Evolutionary conservation across 2,329 filamentous ascomycete species (phyloP), one percentile per base, ranked within the genome.

Genomic region (Coniella vitis): DNA sequence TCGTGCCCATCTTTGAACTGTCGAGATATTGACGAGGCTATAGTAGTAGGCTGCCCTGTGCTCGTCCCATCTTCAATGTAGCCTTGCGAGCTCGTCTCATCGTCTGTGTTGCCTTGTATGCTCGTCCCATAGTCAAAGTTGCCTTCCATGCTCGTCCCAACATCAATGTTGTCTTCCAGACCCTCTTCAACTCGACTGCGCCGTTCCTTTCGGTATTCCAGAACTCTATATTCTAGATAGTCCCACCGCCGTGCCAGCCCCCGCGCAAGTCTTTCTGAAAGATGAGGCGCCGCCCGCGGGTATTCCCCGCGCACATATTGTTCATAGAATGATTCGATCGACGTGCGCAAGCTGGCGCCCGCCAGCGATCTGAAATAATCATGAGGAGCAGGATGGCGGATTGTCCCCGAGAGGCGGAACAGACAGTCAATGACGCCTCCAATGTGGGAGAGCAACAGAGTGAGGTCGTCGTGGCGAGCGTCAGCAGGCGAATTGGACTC

Each of bases 81-180:
- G n/a, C n/a, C n/a, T n/a, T 14, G 17, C 43, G 5, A 10, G 21
- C 19, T 32, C 12, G 5, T 37, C n/a, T 10, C 43, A 32, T 45
- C 38, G 14, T 25, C 17, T 38, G 5, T 37, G 43, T 38, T 35
- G 43, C 25, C 34, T 25, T 10, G 37, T 32, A 31, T 45, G 43
- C 20, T 45, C 43, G 7, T 45, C 43, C 10, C 43, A 14, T 45
- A 45, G 9, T 45, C 38, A 25, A 45, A 45, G 25, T 45, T 37
- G 12, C 29, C 17, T 13, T 35, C 38, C 4, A 45, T 32, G 17
- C 20, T 20, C 34, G 13, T 38, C 1, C 43, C 43, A 10, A 45
- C n/a, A n/a, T n/a, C n/a, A n/a, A n/a, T n/a, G n/a, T n/a, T n/a
- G n/a, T n/a, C n/a, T n/a, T n/a, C n/a, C n/a, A n/a, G n/a, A n/a